These are phyloP conservation scores for Telopea speciosissima DNA, from an alignment of 177 flowering plant species.

Conservation along the genomic window DNA sequence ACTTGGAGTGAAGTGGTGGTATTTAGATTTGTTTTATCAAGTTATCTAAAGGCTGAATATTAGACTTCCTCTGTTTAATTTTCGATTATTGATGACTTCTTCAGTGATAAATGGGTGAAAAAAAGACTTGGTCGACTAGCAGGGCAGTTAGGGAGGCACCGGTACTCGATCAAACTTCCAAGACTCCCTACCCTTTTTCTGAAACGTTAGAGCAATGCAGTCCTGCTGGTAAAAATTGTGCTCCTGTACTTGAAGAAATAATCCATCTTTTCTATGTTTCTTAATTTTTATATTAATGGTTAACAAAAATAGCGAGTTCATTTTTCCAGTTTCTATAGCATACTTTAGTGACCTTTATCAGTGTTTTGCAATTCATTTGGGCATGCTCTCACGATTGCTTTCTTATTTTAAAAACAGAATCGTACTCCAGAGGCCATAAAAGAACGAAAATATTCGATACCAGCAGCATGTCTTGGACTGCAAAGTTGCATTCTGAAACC, in stretches of 20 bases:
- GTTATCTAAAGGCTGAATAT: neutral
- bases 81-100: too few relatives aligned
- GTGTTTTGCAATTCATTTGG: neutral
- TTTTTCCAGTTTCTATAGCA: too few relatives aligned
- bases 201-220: neutral
- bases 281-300: neutral
- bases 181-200: neutral
- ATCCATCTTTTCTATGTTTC: neutral
- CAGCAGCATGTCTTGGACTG: neutral
- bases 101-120: neutral
- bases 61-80: too few relatives aligned
- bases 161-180: neutral
- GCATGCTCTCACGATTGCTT: neutral
- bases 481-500: neutral
- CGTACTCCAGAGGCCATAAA: slow-evolving; percentile 2
- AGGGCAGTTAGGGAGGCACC: neutral
- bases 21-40: neutral
- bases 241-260: neutral
- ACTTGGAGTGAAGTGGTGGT: too few relatives aligned
- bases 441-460: slow-evolving; percentile 3
- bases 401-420: slow-evolving; percentile 6
- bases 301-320: neutral
- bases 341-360: neutral
- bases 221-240: neutral
- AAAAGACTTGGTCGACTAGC: neutral